Evolutionary conservation across 2,329 filamentous ascomycete species (phyloP).

Genomic region (Diaporthe velutina): DNA sequence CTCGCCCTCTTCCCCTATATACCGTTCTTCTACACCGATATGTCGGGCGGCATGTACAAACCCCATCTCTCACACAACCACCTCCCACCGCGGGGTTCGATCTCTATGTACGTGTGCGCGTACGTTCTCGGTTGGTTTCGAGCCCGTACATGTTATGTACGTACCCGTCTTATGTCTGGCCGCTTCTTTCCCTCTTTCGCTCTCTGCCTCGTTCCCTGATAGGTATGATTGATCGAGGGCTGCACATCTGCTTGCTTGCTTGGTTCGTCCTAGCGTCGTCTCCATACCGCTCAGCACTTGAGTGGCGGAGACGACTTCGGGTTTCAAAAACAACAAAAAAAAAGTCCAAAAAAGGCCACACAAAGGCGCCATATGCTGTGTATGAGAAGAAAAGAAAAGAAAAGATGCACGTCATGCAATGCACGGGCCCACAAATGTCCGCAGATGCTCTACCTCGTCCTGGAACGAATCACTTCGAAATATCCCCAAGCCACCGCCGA

Average conservation of each 20-base stretch:
- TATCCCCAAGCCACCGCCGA: conserved; percentile 35
- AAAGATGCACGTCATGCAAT: conserved; percentile 20
- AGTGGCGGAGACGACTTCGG: conserved; percentile 12
- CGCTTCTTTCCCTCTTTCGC: neutral
- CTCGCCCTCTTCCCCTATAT: neutral
- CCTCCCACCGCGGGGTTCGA: no score
- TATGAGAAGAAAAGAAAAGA: conserved; percentile 12
- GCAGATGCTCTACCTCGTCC: neutral
- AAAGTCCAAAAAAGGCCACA: conserved; percentile 20
- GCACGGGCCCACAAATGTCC: conserved; percentile 6
- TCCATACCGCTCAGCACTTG: conserved; percentile 33
- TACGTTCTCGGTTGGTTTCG: neutral
- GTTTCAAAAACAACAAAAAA: conserved; percentile 1
- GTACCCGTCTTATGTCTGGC: neutral
- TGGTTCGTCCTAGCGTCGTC: neutral
- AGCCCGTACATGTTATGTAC: neutral
- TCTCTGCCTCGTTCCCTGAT: neutral
- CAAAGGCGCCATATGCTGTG: conserved; percentile 23
- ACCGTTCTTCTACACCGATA: neutral
- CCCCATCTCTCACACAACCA: neutral
- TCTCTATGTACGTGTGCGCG: neutral
- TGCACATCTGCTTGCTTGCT: conserved; percentile 7
- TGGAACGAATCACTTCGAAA: conserved; percentile 24
- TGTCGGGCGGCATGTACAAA: neutral
- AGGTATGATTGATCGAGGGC: conserved; percentile 8